Percentiles rank a stretch among this genome's conserved stretches.
Conservation (phyloP, 306 rosid genomes). For the Parietaria judaica region DNA sequence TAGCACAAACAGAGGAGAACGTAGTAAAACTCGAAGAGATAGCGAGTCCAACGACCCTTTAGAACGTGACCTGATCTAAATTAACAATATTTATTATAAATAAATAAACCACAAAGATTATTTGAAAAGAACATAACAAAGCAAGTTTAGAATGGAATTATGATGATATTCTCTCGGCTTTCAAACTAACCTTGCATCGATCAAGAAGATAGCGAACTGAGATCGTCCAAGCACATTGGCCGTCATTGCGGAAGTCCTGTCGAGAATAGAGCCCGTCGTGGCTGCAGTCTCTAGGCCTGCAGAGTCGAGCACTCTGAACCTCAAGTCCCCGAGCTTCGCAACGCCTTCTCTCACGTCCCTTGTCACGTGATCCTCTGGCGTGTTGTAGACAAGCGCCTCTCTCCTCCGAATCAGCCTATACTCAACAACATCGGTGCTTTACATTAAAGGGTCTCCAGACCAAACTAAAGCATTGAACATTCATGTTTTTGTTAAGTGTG, state of each 20-base stretch:
- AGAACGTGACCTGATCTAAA: too few species aligned
- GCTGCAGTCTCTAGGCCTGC: constrained; percentile 83
- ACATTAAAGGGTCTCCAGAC: too few species aligned
- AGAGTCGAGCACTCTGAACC: constrained; percentile 85
- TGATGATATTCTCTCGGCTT: background rate
- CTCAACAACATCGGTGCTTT: too few species aligned
- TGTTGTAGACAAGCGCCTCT: constrained; percentile 91
- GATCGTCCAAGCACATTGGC: constrained; percentile 52
- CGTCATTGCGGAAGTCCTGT: constrained; percentile 76
- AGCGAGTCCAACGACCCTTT: background rate
- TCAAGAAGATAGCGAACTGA: constrained; percentile 65
- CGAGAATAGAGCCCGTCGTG: constrained; percentile 73
- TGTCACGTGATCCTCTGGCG: constrained; percentile 90
- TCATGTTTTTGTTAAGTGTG: too few species aligned
- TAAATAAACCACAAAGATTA: too few species aligned
- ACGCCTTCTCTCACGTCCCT: constrained; percentile 86
- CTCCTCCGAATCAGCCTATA: constrained; percentile 70
- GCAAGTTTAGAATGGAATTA: background rate
- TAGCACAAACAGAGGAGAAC: background rate
- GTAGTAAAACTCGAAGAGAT: background rate
- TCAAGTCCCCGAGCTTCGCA: constrained; percentile 78
- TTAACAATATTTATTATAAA: too few species aligned
- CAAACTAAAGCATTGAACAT: too few species aligned
- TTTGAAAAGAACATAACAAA: too few species aligned
- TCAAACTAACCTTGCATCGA: constrained; percentile 61